Conservation (phyloP, 176 grass and related monocot genomes). For the Cocos nucifera region DNA sequence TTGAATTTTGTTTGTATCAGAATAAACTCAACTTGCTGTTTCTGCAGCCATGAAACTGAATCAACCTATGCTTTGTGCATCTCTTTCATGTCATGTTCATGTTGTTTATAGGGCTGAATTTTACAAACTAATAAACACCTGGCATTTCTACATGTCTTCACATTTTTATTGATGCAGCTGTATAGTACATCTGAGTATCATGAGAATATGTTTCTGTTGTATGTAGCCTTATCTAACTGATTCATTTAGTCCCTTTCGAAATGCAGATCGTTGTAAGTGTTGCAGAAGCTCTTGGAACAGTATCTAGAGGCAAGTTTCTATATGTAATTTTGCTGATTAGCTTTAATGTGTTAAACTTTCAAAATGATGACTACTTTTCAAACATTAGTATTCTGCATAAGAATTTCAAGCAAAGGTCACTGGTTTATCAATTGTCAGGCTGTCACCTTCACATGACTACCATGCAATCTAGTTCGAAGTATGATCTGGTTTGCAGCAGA, state of each 20-base stretch:
- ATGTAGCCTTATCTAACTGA: background rate
- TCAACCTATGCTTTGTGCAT: too few species aligned
- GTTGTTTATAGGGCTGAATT: too few species aligned
- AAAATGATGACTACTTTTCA: too few species aligned
- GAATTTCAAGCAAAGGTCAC: conserved; percentile 8
- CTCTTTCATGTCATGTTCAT: too few species aligned
- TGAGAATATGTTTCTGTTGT: too few species aligned
- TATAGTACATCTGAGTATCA: too few species aligned
- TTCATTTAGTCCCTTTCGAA: conserved; percentile 19
- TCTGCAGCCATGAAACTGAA: too few species aligned
- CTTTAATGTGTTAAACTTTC: background rate
- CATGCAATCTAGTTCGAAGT: conserved; percentile 16
- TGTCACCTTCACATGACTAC: conserved; percentile 23
- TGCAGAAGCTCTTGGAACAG: conserved; percentile 23
- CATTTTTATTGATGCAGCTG: too few species aligned
- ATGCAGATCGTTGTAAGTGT: conserved; percentile 62
- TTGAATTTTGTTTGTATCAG: too few species aligned
- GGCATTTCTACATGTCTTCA: too few species aligned
- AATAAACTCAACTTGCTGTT: too few species aligned
- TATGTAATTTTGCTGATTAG: background rate
- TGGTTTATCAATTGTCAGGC: conserved; percentile 30
- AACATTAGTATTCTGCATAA: background rate
- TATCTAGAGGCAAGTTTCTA: conserved; percentile 44
- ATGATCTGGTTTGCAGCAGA: conserved; percentile 16
- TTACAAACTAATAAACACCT: too few species aligned